Evolutionary conservation across 441 rosid species (phyloP).

Genomic region (Gossypium schwendimanii): DNA sequence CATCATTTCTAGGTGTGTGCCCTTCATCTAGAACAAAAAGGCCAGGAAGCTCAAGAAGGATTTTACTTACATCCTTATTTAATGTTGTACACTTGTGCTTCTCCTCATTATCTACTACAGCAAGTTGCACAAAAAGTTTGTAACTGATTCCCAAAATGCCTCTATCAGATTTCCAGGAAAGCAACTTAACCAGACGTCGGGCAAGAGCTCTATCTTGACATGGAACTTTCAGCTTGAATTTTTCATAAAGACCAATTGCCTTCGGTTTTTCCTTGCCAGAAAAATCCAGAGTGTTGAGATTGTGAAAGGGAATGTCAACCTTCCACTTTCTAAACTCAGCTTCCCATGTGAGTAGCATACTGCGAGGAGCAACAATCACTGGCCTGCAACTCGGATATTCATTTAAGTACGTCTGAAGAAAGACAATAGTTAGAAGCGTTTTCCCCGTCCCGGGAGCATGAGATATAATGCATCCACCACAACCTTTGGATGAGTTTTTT

Average conservation of each 20-base stretch:
- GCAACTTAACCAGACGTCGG: constrained; percentile 33
- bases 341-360: constrained; percentile 57
- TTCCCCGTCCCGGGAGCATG: constrained; percentile 90
- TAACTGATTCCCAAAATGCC: constrained; percentile 52
- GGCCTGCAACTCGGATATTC: constrained; percentile 9
- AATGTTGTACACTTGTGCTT: constrained; percentile 6
- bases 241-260: constrained; percentile 9
- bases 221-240: neutral
- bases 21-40: constrained; percentile 59
- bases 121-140: constrained; percentile 33
- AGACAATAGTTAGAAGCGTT: constrained; percentile 34
- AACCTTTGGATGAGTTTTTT: constrained; percentile 20
- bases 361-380: constrained; percentile 46
- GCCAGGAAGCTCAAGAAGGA: constrained; percentile 37
- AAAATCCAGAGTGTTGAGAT: constrained; percentile 31
- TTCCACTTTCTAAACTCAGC: constrained; percentile 53
- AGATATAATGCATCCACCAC: constrained; percentile 70
- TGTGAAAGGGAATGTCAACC: constrained; percentile 37
- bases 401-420: constrained; percentile 9
- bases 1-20: constrained; percentile 50
- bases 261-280: constrained; percentile 28
- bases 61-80: constrained; percentile 8
- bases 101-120: constrained; percentile 7
- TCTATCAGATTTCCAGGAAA: constrained; percentile 32
- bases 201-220: neutral